A percentile compares a stretch with the other conserved stretches of the same genome.
Evolutionary conservation across 805 yeast genomes (phyloP).

Genomic region (Wickerhamomyces rabaulensis): DNA sequence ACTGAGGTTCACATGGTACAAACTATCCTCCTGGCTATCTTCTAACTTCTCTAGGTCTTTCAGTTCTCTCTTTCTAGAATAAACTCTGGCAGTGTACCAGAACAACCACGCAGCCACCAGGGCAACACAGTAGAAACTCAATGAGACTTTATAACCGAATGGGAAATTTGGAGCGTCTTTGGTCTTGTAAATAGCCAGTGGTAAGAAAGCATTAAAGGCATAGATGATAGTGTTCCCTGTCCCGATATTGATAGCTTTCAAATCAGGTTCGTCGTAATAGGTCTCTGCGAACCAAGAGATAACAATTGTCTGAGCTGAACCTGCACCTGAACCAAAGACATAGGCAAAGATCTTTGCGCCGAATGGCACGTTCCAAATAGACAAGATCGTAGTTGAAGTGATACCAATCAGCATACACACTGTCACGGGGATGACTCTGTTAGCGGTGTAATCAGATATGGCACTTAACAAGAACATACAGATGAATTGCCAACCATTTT

Average conservation of each 20-base stretch:
- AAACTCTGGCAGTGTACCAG: constrained; percentile 2
- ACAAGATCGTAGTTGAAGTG: not conserved
- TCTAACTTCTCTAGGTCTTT: not conserved
- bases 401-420: not conserved
- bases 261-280: constrained; percentile 3
- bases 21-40: too few relatives aligned
- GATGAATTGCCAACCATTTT: constrained; percentile 2
- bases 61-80: constrained; percentile 1
- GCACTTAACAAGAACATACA: not conserved
- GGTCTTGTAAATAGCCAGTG: constrained; percentile 4
- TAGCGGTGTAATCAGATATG: not conserved
- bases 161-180: constrained; percentile 2
- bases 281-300: constrained; percentile 7
- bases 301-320: constrained; percentile 2
- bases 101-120: constrained; percentile 2
- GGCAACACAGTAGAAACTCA: constrained; percentile 1
- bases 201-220: constrained; percentile 5
- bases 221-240: constrained; percentile 4
- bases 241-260: constrained; percentile 4
- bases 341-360: constrained; percentile 2
- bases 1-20: too few relatives aligned
- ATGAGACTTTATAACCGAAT: constrained; percentile 2
- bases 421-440: not conserved
- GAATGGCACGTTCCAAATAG: constrained; percentile 4
- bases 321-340: constrained; percentile 2